phyloP scores from a whole-genome alignment of 768 basidiomycete genomes.

The Auriscalpium vulgare region DNA sequence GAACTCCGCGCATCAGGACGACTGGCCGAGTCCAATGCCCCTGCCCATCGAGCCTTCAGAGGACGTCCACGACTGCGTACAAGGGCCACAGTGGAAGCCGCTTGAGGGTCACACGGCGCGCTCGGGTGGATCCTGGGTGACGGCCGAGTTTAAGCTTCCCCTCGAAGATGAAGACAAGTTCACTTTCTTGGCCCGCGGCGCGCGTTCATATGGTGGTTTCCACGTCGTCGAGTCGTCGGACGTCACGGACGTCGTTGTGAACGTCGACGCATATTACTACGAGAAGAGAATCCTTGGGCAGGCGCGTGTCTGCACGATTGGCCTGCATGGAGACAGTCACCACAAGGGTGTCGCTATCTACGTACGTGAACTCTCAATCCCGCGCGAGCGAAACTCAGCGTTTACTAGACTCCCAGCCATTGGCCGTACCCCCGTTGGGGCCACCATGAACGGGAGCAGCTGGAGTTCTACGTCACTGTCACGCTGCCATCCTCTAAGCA shows the following conservation, averaged over 20 bases:
- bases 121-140: slow-evolving; percentile 14
- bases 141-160: slow-evolving; percentile 23
- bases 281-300: slow-evolving; percentile 15
- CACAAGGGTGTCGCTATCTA: slow-evolving; percentile 31
- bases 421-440: too few relatives aligned
- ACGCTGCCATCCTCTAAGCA: slow-evolving; percentile 19
- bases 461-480: slow-evolving; percentile 23
- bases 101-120: neutral
- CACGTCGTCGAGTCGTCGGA: slow-evolving; percentile 6
- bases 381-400: too few relatives aligned
- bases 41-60: too few relatives aligned
- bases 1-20: too few relatives aligned
- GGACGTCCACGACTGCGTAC: slow-evolving; percentile 7
- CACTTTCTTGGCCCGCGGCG: slow-evolving; percentile 22
- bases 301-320: slow-evolving; percentile 25
- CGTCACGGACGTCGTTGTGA: slow-evolving; percentile 19
- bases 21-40: too few relatives aligned
- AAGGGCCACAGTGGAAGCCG: slow-evolving; percentile 16
- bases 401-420: too few relatives aligned
- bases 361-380: slow-evolving; percentile 18
- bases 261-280: slow-evolving; percentile 24
- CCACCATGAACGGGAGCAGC: too few relatives aligned
- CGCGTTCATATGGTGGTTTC: slow-evolving; percentile 12
- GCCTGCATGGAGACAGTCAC: slow-evolving; percentile 4
- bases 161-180: slow-evolving; percentile 22